Evolutionary conservation across 768 basidiomycete genomes (phyloP), one percentile per base, ranked within the genome.

Genomic region (Collybia mongolica): DNA sequence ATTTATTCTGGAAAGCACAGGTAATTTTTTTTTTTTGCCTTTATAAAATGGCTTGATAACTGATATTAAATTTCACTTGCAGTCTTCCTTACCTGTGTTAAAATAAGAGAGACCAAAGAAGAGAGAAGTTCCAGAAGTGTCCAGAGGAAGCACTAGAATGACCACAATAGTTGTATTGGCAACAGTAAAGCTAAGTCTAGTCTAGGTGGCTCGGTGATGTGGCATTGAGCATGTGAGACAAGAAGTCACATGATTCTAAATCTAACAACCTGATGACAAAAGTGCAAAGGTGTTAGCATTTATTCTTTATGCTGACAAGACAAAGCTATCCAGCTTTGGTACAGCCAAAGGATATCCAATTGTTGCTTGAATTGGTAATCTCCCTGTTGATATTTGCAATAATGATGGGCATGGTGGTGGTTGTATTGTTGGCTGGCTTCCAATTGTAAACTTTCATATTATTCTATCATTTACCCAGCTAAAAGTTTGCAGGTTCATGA

Each of bases 221-320:
- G n/a, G n/a, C n/a, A n/a, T n/a, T n/a, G n/a, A n/a, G n/a, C n/a
- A n/a, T n/a, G n/a, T n/a, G n/a, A n/a, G n/a, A n/a, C n/a, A n/a
- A n/a, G n/a, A n/a, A n/a, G n/a, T n/a, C n/a, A n/a, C n/a, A n/a
- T n/a, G n/a, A n/a, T n/a, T n/a, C n/a, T n/a, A n/a, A n/a, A n/a
- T n/a, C n/a, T n/a, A n/a, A n/a, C n/a, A n/a, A n/a, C n/a, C 32
- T 11, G 32, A 32, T 32, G 32, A 32, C 11, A 12, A 51, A 14
- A 56, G 38, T 50, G 62, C 56, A 22, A 65, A 64, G 24, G 60
- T 63, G 1, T 47, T 71, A 8, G 45, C 58, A 6, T 60, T 65
- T 18, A 67, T 73, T 37, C 18, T 74, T 0, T 75, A 72, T 59
- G 66, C 72, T 7, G 71, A 75, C 47, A 74, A 73, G 39, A 61